phyloP scores from a whole-genome alignment of 768 basidiomycete species.

The Pulveroboletus sp. region DNA sequence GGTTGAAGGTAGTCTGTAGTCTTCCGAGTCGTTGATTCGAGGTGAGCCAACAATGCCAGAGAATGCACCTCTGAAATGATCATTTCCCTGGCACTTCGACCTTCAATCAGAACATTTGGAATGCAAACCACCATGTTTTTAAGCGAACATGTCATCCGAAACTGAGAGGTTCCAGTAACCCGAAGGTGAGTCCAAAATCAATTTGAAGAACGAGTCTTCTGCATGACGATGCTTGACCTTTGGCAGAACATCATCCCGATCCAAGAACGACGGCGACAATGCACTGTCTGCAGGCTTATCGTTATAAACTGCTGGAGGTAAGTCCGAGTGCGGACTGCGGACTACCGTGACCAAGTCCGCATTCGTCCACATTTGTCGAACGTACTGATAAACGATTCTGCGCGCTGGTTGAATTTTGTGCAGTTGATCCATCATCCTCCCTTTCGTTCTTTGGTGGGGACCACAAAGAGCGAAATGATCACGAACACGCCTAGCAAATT shows the following conservation, averaged over 20 bases:
- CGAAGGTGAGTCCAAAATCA: not conserved
- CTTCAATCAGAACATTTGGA: conserved; percentile 10
- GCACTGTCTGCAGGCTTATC: no score
- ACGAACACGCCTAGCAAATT: not conserved
- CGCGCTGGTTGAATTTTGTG: no score
- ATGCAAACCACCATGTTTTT: conserved; percentile 22
- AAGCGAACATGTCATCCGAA: conserved; percentile 9
- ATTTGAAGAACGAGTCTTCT: not conserved
- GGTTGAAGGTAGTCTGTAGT: conserved; percentile 33
- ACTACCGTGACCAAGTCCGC: conserved; percentile 17
- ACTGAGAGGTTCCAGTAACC: conserved; percentile 23
- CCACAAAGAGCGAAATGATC: conserved; percentile 15
- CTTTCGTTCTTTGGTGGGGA: not conserved
- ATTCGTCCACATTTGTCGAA: not conserved
- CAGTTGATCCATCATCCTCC: not conserved
- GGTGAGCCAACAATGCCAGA: conserved; percentile 37
- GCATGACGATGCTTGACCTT: not conserved
- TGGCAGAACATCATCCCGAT: not conserved
- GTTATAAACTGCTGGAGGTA: no score
- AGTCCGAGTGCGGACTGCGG: no score
- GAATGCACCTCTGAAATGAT: conserved; percentile 38
- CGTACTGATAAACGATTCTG: no score
- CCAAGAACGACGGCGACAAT: not conserved
- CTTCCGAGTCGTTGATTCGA: conserved; percentile 34
- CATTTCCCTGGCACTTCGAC: conserved; percentile 24